phyloP scores from a whole-genome alignment of 768 basidiomycete genomes.

The Leccinum obscurum region DNA sequence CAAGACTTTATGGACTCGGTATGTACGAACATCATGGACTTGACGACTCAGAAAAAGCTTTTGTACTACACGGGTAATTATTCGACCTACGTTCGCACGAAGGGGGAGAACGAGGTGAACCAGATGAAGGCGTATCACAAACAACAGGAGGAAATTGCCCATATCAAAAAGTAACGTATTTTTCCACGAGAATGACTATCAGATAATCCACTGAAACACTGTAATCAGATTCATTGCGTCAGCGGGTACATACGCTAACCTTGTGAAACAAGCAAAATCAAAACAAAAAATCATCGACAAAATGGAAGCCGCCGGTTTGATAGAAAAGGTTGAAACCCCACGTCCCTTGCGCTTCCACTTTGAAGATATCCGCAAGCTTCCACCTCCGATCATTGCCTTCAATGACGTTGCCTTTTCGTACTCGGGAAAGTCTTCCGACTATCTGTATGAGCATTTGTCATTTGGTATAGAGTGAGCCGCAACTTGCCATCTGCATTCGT shows the following conservation, averaged over 20 bases:
- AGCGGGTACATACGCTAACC: slow-evolving; percentile 99
- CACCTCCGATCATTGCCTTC: slow-evolving; percentile 97
- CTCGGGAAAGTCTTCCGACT: slow-evolving; percentile 85
- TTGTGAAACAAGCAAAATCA: slow-evolving; percentile 98
- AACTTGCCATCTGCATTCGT: slow-evolving; percentile 3
- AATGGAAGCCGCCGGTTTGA: slow-evolving; percentile 98
- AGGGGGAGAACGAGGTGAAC: slow-evolving; percentile 96
- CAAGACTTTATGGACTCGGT: slow-evolving; percentile 98
- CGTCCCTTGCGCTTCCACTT: slow-evolving; percentile 90
- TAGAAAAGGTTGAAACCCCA: slow-evolving; percentile 83
- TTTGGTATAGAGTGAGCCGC: slow-evolving; percentile 94
- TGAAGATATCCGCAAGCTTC: slow-evolving; percentile 89
- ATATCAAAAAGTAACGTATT: slow-evolving; percentile 87
- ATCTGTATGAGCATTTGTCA: slow-evolving; percentile 84
- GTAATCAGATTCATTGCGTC: slow-evolving; percentile 86
- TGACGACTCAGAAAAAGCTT: slow-evolving; percentile 89
- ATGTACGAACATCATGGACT: slow-evolving; percentile 98
- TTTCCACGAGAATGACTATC: not conserved
- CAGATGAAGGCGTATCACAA: slow-evolving; percentile 99
- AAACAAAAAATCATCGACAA: slow-evolving; percentile 99
- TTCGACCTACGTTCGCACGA: slow-evolving; percentile 95
- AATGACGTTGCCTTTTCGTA: slow-evolving; percentile 94
- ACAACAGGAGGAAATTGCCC: slow-evolving; percentile 97
- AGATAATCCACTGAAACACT: slow-evolving; percentile 10
- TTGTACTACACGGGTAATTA: slow-evolving; percentile 97